Evolutionary conservation across 2,329 filamentous ascomycete genomes (phyloP).

Genomic region (Scedosporium boydii): DNA sequence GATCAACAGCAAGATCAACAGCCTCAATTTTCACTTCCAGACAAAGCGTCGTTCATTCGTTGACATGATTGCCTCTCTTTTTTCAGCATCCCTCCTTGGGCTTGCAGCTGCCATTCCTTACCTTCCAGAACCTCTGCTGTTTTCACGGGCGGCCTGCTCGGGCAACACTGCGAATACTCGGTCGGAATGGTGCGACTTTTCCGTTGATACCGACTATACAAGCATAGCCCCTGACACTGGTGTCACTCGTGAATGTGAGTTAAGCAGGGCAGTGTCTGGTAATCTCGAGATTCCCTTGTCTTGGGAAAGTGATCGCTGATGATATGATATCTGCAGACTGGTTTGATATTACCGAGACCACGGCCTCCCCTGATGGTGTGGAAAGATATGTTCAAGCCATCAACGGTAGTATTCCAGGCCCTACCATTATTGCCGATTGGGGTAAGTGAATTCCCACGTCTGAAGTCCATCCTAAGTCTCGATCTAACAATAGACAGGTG

Average conservation of each 20-base stretch:
- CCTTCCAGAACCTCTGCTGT: not conserved
- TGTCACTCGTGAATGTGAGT: conserved; percentile 33
- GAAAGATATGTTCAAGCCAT: conserved; percentile 31
- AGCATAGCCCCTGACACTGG: conserved; percentile 33
- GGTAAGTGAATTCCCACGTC: conserved; percentile 17
- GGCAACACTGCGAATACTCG: conserved; percentile 23
- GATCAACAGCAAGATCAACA: not conserved
- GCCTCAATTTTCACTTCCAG: not conserved
- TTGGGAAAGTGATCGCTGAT: not conserved
- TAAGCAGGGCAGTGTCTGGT: not conserved
- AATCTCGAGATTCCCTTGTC: no score
- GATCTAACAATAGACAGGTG: conserved; percentile 14
- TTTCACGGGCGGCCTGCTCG: conserved; percentile 10
- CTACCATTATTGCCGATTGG: conserved; percentile 45
- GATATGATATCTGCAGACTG: conserved; percentile 17
- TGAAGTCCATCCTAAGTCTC: conserved; percentile 6
- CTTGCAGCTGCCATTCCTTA: not conserved
- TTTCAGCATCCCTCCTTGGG: not conserved
- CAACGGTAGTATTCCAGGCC: conserved; percentile 52
- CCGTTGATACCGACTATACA: conserved; percentile 36
- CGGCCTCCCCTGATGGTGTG: conserved; percentile 35
- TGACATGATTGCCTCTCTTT: not conserved
- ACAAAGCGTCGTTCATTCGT: not conserved
- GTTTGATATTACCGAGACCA: conserved; percentile 29
- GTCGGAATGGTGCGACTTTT: conserved; percentile 36